These are phyloP conservation scores for Leucocoprinus leucothites DNA, from an alignment of 768 basidiomycete species.

Conservation along the genomic window DNA sequence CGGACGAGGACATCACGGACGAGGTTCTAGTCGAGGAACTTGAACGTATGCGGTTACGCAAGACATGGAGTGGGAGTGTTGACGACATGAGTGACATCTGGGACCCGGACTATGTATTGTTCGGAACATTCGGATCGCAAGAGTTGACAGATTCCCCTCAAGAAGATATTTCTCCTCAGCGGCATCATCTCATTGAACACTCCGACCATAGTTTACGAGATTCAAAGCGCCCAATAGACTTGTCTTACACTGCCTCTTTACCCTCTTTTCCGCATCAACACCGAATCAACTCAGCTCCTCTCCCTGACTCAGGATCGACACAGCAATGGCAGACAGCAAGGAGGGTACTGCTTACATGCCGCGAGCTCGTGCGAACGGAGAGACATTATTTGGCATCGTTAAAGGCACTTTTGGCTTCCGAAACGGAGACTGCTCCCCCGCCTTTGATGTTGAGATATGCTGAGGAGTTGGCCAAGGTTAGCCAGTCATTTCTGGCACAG, in stretches of 20 bases:
- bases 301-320: constrained; percentile 17
- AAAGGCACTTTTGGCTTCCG: constrained; percentile 29
- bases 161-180: background rate
- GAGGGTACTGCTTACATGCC: constrained; percentile 34
- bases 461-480: constrained; percentile 46
- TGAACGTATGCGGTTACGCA: constrained; percentile 35
- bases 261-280: constrained; percentile 23
- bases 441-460: constrained; percentile 50
- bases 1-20: constrained; percentile 47
- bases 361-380: constrained; percentile 41
- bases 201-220: background rate
- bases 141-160: constrained; percentile 4
- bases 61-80: constrained; percentile 11
- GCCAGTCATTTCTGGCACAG: constrained; percentile 44
- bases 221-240: constrained; percentile 1
- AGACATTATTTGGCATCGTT: constrained; percentile 38
- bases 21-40: constrained; percentile 46
- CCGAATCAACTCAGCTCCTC: constrained; percentile 20
- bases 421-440: constrained; percentile 44
- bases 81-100: constrained; percentile 18
- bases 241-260: constrained; percentile 20
- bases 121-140: background rate
- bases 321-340: constrained; percentile 35
- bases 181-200: constrained; percentile 1
- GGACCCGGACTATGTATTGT: constrained; percentile 13